Evolutionary conservation across 108 stramenopile genomes (phyloP), one percentile per base, ranked within the genome.

Genomic region (Conticribra weissflogii): DNA sequence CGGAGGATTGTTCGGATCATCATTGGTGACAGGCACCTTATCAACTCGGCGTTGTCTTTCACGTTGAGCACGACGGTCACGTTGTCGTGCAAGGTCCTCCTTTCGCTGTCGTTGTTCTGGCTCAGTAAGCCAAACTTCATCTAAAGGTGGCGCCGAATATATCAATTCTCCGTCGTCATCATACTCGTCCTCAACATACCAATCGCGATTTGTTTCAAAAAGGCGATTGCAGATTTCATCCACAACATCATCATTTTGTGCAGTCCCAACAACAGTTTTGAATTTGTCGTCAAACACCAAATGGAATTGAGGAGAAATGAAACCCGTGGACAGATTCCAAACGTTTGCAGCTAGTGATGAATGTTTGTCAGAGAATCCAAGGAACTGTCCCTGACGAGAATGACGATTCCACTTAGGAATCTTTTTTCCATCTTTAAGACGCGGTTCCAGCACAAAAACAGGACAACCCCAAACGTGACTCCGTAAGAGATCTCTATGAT

Each of bases 401-500:
- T n/a, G n/a, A n/a, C n/a, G n/a, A n/a, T n/a, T n/a, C n/a, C n/a
- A n/a, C n/a, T n/a, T n/a, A n/a, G n/a, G n/a, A n/a, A n/a, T n/a
- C n/a, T 3, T 69, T 57, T 36, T 50, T 63, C 36, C 55, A 63
- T 4, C 61, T 60, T 0, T 63, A 31, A 23, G 62, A 63, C 53
- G 64, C 33, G 72, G 54, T 0, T 72, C 63, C 9, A 72, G 46
- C 15, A 72, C 72, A 56, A 55, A 64, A 0, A 28, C 45, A 7
- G 75, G 75, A 47, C 72, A 72, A 1, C 72, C 72, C 72, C 72
- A 72, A 23, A 64, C 63, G 47, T 72, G 62, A 17, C n/a, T 47
- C 9, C 71, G 51, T 32, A 47, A 16, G 0, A 82, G 62, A 24
- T 76, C 73, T n/a, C 57, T 31, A 21, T 66, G 66, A 51, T 74